These are phyloP conservation scores for Xylariaceae sp. DNA, from an alignment of 2,329 filamentous ascomycete species.

Conservation along the genomic window DNA sequence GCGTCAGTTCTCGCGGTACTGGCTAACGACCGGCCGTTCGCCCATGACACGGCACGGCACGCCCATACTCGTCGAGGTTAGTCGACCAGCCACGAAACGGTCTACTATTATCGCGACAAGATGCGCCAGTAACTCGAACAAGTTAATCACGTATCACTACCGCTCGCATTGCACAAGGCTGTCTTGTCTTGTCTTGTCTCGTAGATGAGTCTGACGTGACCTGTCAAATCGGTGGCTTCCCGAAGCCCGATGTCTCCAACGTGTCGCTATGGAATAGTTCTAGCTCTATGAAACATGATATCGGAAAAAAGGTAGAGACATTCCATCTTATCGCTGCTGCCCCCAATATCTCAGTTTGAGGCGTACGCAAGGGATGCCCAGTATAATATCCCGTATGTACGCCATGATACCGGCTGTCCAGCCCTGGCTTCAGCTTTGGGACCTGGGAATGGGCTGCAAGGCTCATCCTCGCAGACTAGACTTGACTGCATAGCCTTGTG, in stretches of 20 bases:
- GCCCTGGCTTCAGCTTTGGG: background rate
- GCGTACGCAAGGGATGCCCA: background rate
- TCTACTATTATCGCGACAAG: too few relatives aligned
- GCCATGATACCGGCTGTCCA: background rate
- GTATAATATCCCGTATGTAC: background rate
- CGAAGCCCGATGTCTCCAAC: background rate
- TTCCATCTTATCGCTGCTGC: background rate
- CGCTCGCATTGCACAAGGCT: background rate
- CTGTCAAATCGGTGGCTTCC: slow-evolving; percentile 1
- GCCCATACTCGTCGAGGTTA: too few relatives aligned
- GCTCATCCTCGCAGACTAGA: background rate
- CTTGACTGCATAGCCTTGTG: background rate
- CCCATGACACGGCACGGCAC: background rate
- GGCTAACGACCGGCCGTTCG: background rate
- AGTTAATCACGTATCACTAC: background rate
- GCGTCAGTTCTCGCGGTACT: background rate
- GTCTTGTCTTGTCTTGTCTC: background rate
- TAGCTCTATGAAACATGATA: background rate
- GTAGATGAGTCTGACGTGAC: background rate
- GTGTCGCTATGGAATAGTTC: background rate
- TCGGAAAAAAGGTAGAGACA: background rate
- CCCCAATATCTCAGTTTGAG: background rate
- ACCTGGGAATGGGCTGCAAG: background rate
- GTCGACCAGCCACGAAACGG: too few relatives aligned
- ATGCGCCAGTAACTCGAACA: background rate